Evolutionary conservation across 768 basidiomycete genomes (phyloP).

Genomic region (Lyophyllum semitale): DNA sequence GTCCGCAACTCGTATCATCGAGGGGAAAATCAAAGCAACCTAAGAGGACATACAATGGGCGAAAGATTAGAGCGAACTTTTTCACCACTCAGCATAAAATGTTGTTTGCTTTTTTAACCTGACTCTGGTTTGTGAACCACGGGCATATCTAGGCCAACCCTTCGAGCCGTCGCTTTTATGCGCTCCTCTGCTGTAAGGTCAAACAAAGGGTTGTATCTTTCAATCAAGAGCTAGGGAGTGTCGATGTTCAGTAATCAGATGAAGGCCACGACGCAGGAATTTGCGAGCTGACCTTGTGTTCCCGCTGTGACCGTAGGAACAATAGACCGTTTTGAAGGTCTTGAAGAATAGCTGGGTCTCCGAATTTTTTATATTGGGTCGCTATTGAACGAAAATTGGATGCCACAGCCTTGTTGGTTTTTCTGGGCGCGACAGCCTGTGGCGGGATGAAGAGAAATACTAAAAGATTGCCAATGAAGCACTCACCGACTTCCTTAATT

Average conservation of each 20-base stretch:
- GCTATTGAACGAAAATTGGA: conserved; percentile 57
- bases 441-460: not conserved
- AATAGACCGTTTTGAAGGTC: conserved; percentile 62
- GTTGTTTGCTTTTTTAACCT: not conserved
- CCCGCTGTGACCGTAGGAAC: conserved; percentile 73
- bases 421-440: conserved; percentile 34
- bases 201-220: conserved; percentile 84
- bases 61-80: not conserved
- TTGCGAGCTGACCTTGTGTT: conserved; percentile 65
- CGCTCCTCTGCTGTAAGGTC: conserved; percentile 81
- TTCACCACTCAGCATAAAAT: not conserved
- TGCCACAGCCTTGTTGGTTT: conserved; percentile 43
- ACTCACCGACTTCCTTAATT: conserved; percentile 55
- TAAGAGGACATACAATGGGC: no score
- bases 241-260: not conserved
- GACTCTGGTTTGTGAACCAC: conserved; percentile 34
- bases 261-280: not conserved
- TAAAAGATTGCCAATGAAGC: not conserved
- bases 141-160: conserved; percentile 89
- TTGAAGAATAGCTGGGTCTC: conserved; percentile 30
- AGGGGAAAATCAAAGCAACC: no score
- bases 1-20: no score
- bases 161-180: conserved; percentile 79
- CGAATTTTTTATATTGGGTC: conserved; percentile 36
- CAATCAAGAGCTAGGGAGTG: conserved; percentile 62